These are phyloP conservation scores for Backusella morwellensis DNA, from an alignment of 192 early-diverging fungal genomes.

Conservation along the genomic window DNA sequence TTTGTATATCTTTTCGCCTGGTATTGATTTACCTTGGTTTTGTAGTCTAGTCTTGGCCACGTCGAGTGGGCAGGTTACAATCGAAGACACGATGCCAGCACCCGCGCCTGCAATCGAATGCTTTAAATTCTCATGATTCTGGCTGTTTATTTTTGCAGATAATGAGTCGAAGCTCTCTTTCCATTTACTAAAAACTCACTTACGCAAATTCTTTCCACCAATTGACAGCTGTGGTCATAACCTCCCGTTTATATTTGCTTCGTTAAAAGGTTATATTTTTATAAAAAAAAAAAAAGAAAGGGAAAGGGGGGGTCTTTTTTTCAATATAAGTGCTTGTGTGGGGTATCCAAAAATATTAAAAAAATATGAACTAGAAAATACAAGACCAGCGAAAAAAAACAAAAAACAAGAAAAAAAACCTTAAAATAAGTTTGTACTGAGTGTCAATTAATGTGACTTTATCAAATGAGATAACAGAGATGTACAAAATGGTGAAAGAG, in stretches of 20 bases:
- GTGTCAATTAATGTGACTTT: background rate
- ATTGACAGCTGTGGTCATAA: slow-evolving; percentile 12
- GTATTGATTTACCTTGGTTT: slow-evolving; percentile 63
- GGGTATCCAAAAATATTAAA: background rate
- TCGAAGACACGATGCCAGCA: slow-evolving; percentile 77
- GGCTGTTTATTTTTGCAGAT: background rate
- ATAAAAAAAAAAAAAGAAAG: background rate
- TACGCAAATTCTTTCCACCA: slow-evolving; percentile 21
- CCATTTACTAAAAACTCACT: background rate
- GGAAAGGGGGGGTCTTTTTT: background rate
- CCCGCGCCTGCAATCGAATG: slow-evolving; percentile 82
- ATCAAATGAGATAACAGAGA: background rate
- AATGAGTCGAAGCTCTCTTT: background rate
- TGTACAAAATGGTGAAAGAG: too few relatives aligned
- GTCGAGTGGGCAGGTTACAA: slow-evolving; percentile 89
- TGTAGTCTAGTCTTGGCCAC: slow-evolving; percentile 95
- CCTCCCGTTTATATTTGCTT: background rate
- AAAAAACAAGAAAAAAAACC: background rate
- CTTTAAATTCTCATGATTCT: slow-evolving; percentile 58
- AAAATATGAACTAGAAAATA: background rate
- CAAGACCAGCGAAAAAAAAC: background rate
- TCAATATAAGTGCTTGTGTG: background rate
- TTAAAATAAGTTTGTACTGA: background rate
- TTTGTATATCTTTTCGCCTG: slow-evolving; percentile 44
- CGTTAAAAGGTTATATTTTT: background rate